Evolutionary conservation across 495 filamentous ascomycete genomes (phyloP).

Genomic region (Penicillium samsonianum): DNA sequence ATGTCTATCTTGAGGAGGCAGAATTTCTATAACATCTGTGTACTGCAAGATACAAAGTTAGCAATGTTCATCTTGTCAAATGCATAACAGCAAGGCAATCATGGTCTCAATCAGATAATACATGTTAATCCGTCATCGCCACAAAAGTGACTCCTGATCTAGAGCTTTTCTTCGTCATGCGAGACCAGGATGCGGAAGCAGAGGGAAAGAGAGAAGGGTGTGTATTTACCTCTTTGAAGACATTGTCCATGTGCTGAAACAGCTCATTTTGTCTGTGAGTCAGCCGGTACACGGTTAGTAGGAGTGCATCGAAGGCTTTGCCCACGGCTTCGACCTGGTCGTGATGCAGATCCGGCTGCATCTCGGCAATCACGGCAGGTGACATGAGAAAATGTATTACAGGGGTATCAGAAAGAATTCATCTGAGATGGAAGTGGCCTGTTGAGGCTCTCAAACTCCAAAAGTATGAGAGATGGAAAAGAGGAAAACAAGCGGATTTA

Average conservation of each 20-base stretch:
- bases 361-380: slow-evolving; percentile 35
- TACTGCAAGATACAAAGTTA: slow-evolving; percentile 25
- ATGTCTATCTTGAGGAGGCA: slow-evolving; percentile 31
- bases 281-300: slow-evolving; percentile 51
- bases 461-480: slow-evolving; percentile 16
- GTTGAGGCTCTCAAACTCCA: slow-evolving; percentile 16
- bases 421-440: slow-evolving; percentile 19
- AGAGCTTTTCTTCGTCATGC: slow-evolving; percentile 60
- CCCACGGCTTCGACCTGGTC: slow-evolving; percentile 44
- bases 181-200: slow-evolving; percentile 31
- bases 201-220: slow-evolving; percentile 12
- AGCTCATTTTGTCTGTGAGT: slow-evolving; percentile 46
- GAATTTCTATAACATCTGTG: slow-evolving; percentile 25
- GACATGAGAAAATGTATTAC: slow-evolving; percentile 40
- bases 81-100: slow-evolving; percentile 12
- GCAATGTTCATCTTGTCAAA: slow-evolving; percentile 19
- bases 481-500: slow-evolving; percentile 25
- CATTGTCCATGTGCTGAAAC: slow-evolving; percentile 42
- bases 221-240: slow-evolving; percentile 50
- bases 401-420: slow-evolving; percentile 15
- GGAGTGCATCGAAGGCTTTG: slow-evolving; percentile 50
- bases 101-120: slow-evolving; percentile 53
- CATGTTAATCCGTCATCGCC: slow-evolving; percentile 54
- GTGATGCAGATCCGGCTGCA: slow-evolving; percentile 39
- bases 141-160: slow-evolving; percentile 56